Base-by-base conservation (phyloP, 1,139 yeast species). In the Magnusiomyces fungicola region DNA sequence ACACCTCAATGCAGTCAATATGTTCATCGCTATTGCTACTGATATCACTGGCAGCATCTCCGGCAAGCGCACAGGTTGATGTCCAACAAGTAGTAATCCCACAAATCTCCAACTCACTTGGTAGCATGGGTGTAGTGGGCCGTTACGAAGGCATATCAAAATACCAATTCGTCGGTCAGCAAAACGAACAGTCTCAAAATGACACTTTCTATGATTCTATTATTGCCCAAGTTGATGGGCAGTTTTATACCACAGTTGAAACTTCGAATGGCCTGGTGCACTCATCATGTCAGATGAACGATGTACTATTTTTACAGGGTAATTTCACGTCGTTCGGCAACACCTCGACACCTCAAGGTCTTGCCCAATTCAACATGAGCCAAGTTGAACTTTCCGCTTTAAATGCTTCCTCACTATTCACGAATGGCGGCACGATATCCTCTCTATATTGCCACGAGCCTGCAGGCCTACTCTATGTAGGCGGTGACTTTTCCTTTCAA, bases 401-500 rank as follows among this genome's bases (percentile, higher is more conserved):
- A 2, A 29, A 23, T 12, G 41, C 24, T 37, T 22, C 41, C 5
- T 34, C 27, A 12, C 22, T 37, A 21, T 37, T 37, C 12, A 3
- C 10, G n/a, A 59, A 59, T 55, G 65, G 73, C 53, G 54, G 69
- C 1, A 57, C 68, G 37, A 78, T 84, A 3, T 68, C 67, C 22
- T 69, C 86, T 0, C 70, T 81, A 1, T 74, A 71, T 59, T 71
- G 74, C 61, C 75, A 76, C 58, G 59, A 69, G 2, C 77, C 75
- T 52, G 66, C 69, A 30, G 69, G 75, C 18, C 56, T 76, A 24
- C 73, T 89, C 0, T 89, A 86, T 61, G 74, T 87, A 48, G 98
- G 97, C 10, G 98, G 98, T 25, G 72, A 78, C 53, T 79, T 92
- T 58, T 65, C 73, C 16, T 82, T 69, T 52, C 71, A 78, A 52